These are phyloP conservation scores for Jackrogersella multiformis DNA, from an alignment of 495 filamentous ascomycete species.

Conservation along the genomic window DNA sequence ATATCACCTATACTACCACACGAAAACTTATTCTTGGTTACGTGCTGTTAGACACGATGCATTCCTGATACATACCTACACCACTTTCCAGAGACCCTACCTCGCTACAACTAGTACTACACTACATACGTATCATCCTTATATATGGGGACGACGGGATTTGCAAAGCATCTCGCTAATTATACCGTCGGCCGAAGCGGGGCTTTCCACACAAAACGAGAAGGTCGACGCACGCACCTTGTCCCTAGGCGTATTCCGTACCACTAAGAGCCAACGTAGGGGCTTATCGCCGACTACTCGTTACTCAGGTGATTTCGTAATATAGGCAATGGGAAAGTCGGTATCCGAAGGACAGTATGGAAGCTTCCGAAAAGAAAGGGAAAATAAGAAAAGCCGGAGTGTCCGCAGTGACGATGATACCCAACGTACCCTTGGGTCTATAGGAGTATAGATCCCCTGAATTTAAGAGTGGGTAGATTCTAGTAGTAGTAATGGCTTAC, in stretches of 20 bases:
- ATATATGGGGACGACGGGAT: not conserved
- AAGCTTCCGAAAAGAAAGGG: not conserved
- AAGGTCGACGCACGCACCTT: conserved; percentile 5
- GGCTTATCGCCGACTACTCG: not conserved
- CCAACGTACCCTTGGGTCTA: conserved; percentile 1
- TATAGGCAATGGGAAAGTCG: not conserved
- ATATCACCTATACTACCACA: not conserved
- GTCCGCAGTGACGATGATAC: conserved; percentile 5
- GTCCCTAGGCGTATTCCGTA: not conserved
- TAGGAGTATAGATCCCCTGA: not conserved
- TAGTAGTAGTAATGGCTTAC: conserved; percentile 1
- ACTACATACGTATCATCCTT: conserved; percentile 1
- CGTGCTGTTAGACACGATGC: not conserved
- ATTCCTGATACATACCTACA: conserved; percentile 2
- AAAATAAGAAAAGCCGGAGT: not conserved
- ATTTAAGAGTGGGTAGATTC: conserved; percentile 9
- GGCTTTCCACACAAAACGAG: conserved; percentile 8
- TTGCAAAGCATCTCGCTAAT: conserved; percentile 8
- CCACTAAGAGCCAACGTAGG: not conserved
- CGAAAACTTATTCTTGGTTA: not conserved
- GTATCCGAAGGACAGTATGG: not conserved
- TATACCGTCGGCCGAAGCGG: conserved; percentile 6
- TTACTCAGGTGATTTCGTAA: not conserved
- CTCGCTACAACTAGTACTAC: not conserved
- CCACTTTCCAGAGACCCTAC: not conserved